Evolutionary conservation across 208 protist genomes (phyloP).

Genomic region (Balamuthia mandrillaris): DNA sequence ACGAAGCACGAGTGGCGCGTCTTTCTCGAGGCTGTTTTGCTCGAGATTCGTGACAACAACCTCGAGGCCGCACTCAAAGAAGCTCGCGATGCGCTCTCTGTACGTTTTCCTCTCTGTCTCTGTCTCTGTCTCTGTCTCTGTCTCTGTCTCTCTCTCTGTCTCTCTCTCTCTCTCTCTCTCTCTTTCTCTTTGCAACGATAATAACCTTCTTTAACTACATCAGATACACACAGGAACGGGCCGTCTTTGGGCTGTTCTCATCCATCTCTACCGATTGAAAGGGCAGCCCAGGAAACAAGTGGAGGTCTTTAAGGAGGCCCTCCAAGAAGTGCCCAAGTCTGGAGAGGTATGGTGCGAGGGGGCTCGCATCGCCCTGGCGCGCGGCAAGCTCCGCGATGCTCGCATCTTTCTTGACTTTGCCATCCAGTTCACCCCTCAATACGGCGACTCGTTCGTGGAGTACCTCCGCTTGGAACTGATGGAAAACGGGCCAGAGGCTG

Average conservation of each 20-base stretch:
- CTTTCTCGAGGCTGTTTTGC: slow-evolving; percentile 71
- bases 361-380: slow-evolving; percentile 74
- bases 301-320: slow-evolving; percentile 69
- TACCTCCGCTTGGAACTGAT: slow-evolving; percentile 71
- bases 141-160: background rate
- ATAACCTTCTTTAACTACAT: background rate
- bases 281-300: slow-evolving; percentile 51
- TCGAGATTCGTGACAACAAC: slow-evolving; percentile 71
- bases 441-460: slow-evolving; percentile 86
- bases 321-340: slow-evolving; percentile 76
- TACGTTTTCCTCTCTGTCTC: background rate
- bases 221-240: slow-evolving; percentile 72
- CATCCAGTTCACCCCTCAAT: slow-evolving; percentile 84
- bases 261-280: slow-evolving; percentile 71
- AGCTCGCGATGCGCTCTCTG: slow-evolving; percentile 69
- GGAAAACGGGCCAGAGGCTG: slow-evolving; percentile 45
- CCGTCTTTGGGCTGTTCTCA: slow-evolving; percentile 77
- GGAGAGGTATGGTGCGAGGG: slow-evolving; percentile 87
- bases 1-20: slow-evolving; percentile 75
- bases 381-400: slow-evolving; percentile 52
- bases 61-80: slow-evolving; percentile 51
- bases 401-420: slow-evolving; percentile 75
- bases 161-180: no score
- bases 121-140: no score
- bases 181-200: no score